Percentiles rank a stretch among this genome's conserved stretches.
These are phyloP conservation scores for Dissoconium aciculare DNA, from an alignment of 2,329 filamentous ascomycete genomes.

Conservation along the genomic window DNA sequence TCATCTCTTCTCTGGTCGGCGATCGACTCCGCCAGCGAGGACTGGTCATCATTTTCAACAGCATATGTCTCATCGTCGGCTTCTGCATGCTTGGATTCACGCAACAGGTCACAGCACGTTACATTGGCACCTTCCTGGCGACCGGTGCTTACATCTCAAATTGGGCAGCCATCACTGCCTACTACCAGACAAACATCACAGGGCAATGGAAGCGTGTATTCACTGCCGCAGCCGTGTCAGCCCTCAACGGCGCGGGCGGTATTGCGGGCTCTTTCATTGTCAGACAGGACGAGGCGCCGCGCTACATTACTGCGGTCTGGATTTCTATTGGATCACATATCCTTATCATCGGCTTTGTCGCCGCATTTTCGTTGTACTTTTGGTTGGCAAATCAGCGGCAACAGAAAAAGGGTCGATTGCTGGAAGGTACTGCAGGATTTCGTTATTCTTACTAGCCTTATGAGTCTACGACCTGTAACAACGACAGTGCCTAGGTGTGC, in stretches of 20 bases:
- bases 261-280: slow-evolving; percentile 55
- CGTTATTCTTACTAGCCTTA: slow-evolving; percentile 33
- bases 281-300: slow-evolving; percentile 43
- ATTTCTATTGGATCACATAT: slow-evolving; percentile 41
- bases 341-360: slow-evolving; percentile 18
- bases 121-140: slow-evolving; percentile 49
- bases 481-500: too few relatives aligned
- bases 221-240: slow-evolving; percentile 44
- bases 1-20: slow-evolving; percentile 47
- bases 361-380: slow-evolving; percentile 17
- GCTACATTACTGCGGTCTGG: slow-evolving; percentile 52
- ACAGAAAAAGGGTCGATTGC: slow-evolving; percentile 13
- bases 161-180: slow-evolving; percentile 51
- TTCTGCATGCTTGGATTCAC: slow-evolving; percentile 53
- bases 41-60: slow-evolving; percentile 51
- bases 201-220: slow-evolving; percentile 51
- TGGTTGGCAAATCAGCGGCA: slow-evolving; percentile 18
- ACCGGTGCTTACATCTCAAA: slow-evolving; percentile 56
- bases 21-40: slow-evolving; percentile 47
- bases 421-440: slow-evolving; percentile 27
- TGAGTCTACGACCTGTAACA: too few relatives aligned
- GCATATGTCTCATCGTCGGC: slow-evolving; percentile 44
- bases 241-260: slow-evolving; percentile 46
- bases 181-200: slow-evolving; percentile 47
- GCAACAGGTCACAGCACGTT: slow-evolving; percentile 44